phyloP scores from a whole-genome alignment of 2,329 filamentous ascomycete species.

The Nannizziopsis arthrosporioides region DNA sequence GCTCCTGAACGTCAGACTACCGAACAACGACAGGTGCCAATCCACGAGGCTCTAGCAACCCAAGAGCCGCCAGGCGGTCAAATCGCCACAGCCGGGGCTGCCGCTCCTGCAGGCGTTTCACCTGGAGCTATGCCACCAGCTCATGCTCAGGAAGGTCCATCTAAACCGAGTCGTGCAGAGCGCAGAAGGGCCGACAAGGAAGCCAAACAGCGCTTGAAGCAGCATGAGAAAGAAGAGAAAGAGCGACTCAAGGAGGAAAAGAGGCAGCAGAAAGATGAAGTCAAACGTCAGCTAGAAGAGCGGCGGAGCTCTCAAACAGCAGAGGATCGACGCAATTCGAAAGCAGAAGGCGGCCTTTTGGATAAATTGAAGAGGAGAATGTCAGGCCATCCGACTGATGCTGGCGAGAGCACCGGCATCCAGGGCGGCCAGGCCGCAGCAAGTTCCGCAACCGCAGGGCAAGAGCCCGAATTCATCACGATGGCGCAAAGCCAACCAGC shows the following conservation, averaged over 20 bases:
- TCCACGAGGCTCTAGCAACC: not conserved
- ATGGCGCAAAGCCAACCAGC: not conserved
- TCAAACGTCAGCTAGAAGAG: constrained; percentile 2
- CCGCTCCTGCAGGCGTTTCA: not conserved
- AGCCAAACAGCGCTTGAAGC: constrained; percentile 10
- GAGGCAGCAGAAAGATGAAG: constrained; percentile 2
- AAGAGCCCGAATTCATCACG: not conserved
- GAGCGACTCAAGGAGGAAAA: constrained; percentile 4
- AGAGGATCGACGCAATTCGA: not conserved
- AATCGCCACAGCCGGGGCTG: not conserved
- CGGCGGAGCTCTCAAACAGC: not conserved
- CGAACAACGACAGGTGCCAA: not conserved
- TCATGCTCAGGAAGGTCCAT: not conserved
- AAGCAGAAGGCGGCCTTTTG: not conserved
- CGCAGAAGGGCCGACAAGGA: constrained; percentile 11
- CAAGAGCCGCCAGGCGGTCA: not conserved
- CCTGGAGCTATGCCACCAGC: not conserved
- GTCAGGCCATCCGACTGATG: too few species aligned
- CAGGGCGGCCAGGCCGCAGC: not conserved
- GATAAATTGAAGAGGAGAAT: too few species aligned
- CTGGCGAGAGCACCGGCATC: too few species aligned
- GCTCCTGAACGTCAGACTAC: not conserved
- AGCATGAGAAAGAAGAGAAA: constrained; percentile 9
- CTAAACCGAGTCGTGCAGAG: constrained; percentile 1
- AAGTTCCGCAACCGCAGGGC: not conserved